Base-by-base conservation (phyloP, 371 early-diverging fungal genomes). In the Mucor racemosus region DNA sequence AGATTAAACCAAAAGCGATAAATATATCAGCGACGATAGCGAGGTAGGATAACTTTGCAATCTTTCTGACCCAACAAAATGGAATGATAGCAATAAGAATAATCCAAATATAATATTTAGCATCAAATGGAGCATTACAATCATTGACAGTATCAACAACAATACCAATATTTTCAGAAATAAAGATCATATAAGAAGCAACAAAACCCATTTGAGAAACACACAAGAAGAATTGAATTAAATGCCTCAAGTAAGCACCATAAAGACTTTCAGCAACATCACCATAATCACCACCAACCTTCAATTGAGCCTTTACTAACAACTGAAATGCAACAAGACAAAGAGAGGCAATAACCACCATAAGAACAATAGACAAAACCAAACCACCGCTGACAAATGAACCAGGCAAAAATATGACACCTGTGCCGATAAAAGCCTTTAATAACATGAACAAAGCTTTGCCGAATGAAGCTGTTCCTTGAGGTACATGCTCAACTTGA, bases 161-260 rank as follows among this genome's bases (percentile, higher is more conserved):
- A 42, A 89, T 84, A 42, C 88, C 84, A 55, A 90, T 78, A 76
- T 92, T 95, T 68, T 92, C 90, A 4, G 92, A 90, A 9, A 95
- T 88, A 68, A 94, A 95, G 40, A 95, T 91, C 44, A 90, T 78
- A 68, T 94, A 94, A 13, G 94, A 92, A 19, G 90, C 86, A 40
- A 90, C 88, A 66, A 92, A 94, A 7, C 94, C 94, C 59, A 89
- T 84, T 76, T 91, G 95, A 21, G 91, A 88, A 34, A 95, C 39
- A 53, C 89, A 88, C 62, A 94, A 88, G 13, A 91, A 91, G 36
- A 71, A 78, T 11, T 88, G 76, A 26, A 94, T 88, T 3, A 89
- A 61, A 59, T 82, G 76, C 42, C 90, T 78, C 70, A 92, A 74
- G 70, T 77, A 78, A 15, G 71, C 78, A 14, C 94, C 95, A 64